Conservation (phyloP, 192 early-diverging fungal species). For the Coemansia sp. region DNA sequence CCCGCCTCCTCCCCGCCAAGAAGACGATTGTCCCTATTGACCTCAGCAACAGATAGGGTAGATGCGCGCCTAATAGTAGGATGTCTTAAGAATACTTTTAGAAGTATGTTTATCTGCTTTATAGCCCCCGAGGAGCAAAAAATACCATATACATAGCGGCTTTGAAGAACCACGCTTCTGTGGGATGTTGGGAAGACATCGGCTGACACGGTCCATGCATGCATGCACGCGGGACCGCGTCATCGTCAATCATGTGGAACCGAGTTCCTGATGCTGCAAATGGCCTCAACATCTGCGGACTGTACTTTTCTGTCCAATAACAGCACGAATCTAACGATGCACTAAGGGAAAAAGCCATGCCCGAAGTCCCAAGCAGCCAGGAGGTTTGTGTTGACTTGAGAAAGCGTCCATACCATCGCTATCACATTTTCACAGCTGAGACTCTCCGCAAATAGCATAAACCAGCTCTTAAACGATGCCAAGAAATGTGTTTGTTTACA, state of each 20-base stretch:
- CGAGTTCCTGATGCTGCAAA: neutral
- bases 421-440: neutral
- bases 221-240: neutral
- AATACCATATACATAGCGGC: too few relatives aligned
- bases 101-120: neutral
- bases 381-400: neutral
- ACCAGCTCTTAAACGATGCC: neutral
- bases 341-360: neutral
- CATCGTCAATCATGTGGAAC: neutral
- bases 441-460: neutral
- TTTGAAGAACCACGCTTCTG: too few relatives aligned
- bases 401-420: neutral
- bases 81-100: neutral
- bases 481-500: neutral
- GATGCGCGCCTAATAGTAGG: too few relatives aligned
- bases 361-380: neutral
- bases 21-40: neutral
- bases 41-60: neutral
- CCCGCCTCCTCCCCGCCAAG: neutral
- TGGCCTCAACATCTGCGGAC: neutral
- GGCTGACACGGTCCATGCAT: conserved; percentile 9
- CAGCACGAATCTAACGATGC: neutral
- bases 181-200: neutral
- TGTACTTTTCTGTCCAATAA: neutral
- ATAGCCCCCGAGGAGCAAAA: too few relatives aligned